Evolutionary conservation across 176 grass and related monocot genomes (phyloP), one percentile per base, ranked within the genome.

Genomic region (Puya raimondii): DNA sequence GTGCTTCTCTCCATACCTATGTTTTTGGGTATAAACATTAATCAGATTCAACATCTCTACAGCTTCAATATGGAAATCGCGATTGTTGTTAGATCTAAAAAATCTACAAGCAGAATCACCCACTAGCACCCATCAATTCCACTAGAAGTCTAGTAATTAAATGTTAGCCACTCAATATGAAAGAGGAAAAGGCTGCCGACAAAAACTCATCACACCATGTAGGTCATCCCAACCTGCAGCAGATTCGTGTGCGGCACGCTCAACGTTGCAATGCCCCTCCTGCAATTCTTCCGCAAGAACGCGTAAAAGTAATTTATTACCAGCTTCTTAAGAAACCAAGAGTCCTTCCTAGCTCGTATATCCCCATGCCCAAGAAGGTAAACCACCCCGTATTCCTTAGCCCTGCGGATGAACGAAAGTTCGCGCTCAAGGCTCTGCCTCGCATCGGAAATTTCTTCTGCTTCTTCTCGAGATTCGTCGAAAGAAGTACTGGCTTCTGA

Each of bases 271-370:
- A 82, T 86, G 47, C 94, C 94, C 71, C 94, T 90, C 72, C 94
- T 79, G 83, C 89, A 88, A 71, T 99, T 99, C 69, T 84, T 99
- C 71, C 89, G 92, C 79, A 99, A 53, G 74, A 99, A 99, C 0
- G 94, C 77, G 11, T 93, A 93, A 52, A 99, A 93, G 71, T 99
- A 99, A 78, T 99, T 99, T 56, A 93, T 93, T 71, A 99, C 94
- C 48, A 99, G 68, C 70, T 99, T 99, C 80, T 99, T 99, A 57
- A 85, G 21, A 59, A 99, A 93, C 82, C 88, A 99, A 0, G 89
- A 99, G 9, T 99, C 94, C 80, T 99, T 99, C 13, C 94, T 78
- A 12, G 89, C 94, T 64, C 89, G 77, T 47, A 99, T 99, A 54
- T 99, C 84, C 5, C 89, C 94, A 2, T 93, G 87, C 21, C 94